These are phyloP conservation scores for Zygosaccharomyces bisporus DNA, from an alignment of 805 yeast species.

Conservation along the genomic window DNA sequence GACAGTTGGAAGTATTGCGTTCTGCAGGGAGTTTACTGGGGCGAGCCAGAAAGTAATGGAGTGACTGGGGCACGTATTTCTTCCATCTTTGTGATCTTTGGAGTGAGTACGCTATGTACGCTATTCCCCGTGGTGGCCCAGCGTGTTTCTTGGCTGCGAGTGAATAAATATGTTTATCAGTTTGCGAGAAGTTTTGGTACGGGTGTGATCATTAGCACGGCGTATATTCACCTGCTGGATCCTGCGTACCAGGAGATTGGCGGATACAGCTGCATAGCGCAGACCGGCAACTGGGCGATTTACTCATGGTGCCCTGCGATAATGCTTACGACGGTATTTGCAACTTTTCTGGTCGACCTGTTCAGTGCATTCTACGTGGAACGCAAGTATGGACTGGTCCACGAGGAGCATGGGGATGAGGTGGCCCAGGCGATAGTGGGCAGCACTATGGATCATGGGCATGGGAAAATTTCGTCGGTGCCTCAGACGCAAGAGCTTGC, in stretches of 20 bases:
- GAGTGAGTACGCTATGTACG: conserved; percentile 44
- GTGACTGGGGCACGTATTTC: conserved; percentile 46
- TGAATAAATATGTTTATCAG: conserved; percentile 38
- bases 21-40: conserved; percentile 39
- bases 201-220: conserved; percentile 80
- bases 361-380: conserved; percentile 40
- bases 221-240: conserved; percentile 67
- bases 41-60: conserved; percentile 41
- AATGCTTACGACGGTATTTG: conserved; percentile 38
- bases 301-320: conserved; percentile 48
- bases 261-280: conserved; percentile 37
- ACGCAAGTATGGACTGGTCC: conserved; percentile 31
- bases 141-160: conserved; percentile 37
- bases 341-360: conserved; percentile 42
- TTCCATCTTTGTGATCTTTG: conserved; percentile 55
- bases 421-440: conserved; percentile 10
- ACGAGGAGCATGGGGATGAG: conserved; percentile 24
- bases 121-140: conserved; percentile 44
- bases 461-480: neutral
- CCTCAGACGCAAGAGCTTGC: neutral
- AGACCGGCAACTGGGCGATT: conserved; percentile 41
- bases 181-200: conserved; percentile 53
- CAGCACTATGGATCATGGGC: neutral
- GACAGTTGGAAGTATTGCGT: conserved; percentile 41
- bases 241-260: conserved; percentile 48